These are phyloP conservation scores for Picea abies DNA, from an alignment of 83 land plant species.

Conservation along the genomic window DNA sequence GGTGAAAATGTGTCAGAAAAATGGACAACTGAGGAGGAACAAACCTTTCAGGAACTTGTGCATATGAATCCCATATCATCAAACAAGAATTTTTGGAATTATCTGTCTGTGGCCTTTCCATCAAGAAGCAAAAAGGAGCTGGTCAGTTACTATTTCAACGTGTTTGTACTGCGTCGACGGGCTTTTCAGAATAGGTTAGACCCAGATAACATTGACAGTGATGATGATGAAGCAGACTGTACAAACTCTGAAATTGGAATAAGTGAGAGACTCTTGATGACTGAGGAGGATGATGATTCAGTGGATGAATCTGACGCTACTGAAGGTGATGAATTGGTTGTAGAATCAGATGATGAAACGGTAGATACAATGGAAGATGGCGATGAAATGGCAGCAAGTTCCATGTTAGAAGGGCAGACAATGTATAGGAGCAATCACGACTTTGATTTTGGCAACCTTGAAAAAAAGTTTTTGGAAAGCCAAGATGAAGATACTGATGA, in stretches of 20 bases:
- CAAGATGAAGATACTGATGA: conserved; percentile 1
- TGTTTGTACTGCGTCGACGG: conserved; percentile 74
- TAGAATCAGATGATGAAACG: conserved; percentile 13
- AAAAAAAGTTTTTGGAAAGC: conserved; percentile 14
- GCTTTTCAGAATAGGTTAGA: conserved; percentile 81
- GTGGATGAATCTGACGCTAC: conserved; percentile 30
- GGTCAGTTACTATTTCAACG: conserved; percentile 95
- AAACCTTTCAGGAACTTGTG: conserved; percentile 59
- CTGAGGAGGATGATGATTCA: conserved; percentile 61
- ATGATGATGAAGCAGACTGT: conserved; percentile 83
- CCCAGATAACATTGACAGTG: conserved; percentile 67
- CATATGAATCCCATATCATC: conserved; percentile 67
- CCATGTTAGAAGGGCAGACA: background rate
- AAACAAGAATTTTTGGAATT: conserved; percentile 76
- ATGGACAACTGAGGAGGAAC: conserved; percentile 80
- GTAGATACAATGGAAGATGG: conserved; percentile 17
- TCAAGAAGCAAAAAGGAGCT: conserved; percentile 53
- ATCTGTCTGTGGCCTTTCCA: conserved; percentile 63
- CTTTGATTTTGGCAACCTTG: conserved; percentile 8
- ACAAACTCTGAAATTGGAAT: conserved; percentile 22
- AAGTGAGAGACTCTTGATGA: background rate
- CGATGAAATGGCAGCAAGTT: conserved; percentile 14
- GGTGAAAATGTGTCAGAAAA: conserved; percentile 72
- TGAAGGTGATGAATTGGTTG: conserved; percentile 38
- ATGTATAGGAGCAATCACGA: background rate